phyloP scores from a whole-genome alignment of 73 alveolate species.

The Effrenium voratum region DNA sequence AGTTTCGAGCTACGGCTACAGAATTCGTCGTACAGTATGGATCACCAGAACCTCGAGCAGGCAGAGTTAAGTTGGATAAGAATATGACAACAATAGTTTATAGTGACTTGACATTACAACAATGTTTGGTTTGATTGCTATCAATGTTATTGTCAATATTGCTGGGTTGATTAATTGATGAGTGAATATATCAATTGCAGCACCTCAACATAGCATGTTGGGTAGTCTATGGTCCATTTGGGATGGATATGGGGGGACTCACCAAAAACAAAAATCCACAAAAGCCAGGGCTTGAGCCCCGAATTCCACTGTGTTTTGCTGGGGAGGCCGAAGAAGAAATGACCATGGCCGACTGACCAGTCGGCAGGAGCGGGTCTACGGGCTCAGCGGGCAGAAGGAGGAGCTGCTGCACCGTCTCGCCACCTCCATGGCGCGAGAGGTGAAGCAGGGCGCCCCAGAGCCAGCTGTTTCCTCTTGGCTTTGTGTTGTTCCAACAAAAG shows the following conservation, averaged over 20 bases:
- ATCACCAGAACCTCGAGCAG: neutral
- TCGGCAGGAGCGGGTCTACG: slow-evolving; percentile 26
- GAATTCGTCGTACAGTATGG: neutral
- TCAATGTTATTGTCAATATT: too few species aligned
- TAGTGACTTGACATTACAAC: too few species aligned
- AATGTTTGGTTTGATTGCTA: too few species aligned
- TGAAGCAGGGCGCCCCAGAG: neutral
- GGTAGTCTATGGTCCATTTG: neutral
- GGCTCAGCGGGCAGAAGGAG: neutral
- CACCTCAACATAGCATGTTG: neutral
- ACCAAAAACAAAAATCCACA: neutral
- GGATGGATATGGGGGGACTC: neutral
- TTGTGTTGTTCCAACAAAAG: neutral
- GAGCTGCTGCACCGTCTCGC: slow-evolving; percentile 32
- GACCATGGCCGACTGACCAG: neutral
- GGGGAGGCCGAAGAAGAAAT: neutral
- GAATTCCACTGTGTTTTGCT: neutral
- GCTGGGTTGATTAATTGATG: too few species aligned
- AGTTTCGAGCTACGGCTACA: too few species aligned
- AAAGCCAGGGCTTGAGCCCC: neutral
- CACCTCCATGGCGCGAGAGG: slow-evolving; percentile 24
- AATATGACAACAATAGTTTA: too few species aligned
- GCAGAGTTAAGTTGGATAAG: too few species aligned
- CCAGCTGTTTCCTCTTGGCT: neutral
- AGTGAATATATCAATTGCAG: neutral